Conservation (phyloP, 306 rosid species). For the Quercus berberidifolia region DNA sequence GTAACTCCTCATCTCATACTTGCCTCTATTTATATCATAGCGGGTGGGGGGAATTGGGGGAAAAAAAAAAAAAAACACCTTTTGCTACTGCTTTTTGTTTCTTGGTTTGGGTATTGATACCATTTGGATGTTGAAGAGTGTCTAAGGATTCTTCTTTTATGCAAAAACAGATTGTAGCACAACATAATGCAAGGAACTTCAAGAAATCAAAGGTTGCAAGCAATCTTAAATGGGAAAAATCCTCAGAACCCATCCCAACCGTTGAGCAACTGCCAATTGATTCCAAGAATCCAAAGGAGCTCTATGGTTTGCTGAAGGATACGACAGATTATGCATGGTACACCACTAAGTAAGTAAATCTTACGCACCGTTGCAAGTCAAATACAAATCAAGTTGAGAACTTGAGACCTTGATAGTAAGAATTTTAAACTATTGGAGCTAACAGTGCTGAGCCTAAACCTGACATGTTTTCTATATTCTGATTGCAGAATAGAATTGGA, state of each 20-base stretch:
- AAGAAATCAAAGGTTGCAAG: conserved; percentile 29
- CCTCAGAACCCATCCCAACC: conserved; percentile 48
- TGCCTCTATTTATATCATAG: not conserved
- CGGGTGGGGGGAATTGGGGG: too few relatives aligned
- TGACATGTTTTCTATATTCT: not conserved
- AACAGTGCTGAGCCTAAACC: not conserved
- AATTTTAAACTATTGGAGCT: not conserved
- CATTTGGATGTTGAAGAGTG: not conserved
- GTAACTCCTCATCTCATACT: conserved; percentile 29
- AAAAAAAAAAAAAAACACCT: not conserved
- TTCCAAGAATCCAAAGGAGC: conserved; percentile 42
- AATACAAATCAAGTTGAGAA: not conserved
- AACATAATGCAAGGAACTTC: conserved; percentile 66
- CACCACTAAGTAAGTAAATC: conserved; percentile 52
- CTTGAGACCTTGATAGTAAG: not conserved
- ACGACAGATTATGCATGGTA: conserved; percentile 82
- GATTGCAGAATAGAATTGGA: conserved; percentile 51
- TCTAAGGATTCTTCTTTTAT: not conserved
- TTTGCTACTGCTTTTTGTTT: not conserved
- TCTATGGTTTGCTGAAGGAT: conserved; percentile 66
- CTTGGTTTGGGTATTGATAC: not conserved
- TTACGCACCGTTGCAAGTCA: not conserved
- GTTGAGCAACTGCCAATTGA: conserved; percentile 16
- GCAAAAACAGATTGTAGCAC: conserved; percentile 57
- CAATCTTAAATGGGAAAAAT: conserved; percentile 62